Evolutionary conservation across 495 filamentous ascomycete species (phyloP), one percentile per base, ranked within the genome.

Genomic region (Copromyces sp.): DNA sequence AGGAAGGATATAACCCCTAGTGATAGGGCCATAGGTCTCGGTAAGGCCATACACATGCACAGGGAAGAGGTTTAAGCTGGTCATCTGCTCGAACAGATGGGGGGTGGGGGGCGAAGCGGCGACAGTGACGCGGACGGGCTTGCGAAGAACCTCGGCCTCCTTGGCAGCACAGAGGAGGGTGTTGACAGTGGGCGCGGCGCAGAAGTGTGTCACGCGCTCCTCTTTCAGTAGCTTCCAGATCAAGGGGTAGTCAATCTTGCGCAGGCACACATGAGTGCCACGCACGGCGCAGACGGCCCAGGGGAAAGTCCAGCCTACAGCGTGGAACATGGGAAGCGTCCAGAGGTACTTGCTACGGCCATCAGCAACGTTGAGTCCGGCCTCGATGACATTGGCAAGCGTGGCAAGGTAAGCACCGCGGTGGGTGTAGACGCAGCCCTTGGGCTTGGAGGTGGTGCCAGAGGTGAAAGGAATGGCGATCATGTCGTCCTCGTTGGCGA

Each of bases 31-130:
- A 76, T 98, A 98, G 1, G 94, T 97, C 81, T 98, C 94, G 1
- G 95, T 97, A 81, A 98, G 81, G 12, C 95, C 95, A 80, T 98
- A 98, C 9, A 96, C 93, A 80, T 99, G 95, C 12, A 98, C 94
- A 2, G 95, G 96, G 47, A 91, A 85, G 53, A 99, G 86, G 76
- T 98, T 98, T 14, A 98, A 82, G 29, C 87, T 82, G 6, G 82
- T 81, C 95, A 99, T 99, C 79, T 92, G 89, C 82, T 96, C 90
- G 74, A 99, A 98, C 4, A 99, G 86, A 79, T 94, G 90, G 6
- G 92, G 88, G 2, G 93, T 93, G 3, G 95, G 95, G 17, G 95
- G 95, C 73, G 89, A 92, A 3, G 95, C 95, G 40, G 95, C 95
- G 24, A 99, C 96, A 2, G 93, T 98, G 35, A 98, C 95, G 3